phyloP scores from a whole-genome alignment of 768 basidiomycete species.

The Psilocybe cubensis region DNA sequence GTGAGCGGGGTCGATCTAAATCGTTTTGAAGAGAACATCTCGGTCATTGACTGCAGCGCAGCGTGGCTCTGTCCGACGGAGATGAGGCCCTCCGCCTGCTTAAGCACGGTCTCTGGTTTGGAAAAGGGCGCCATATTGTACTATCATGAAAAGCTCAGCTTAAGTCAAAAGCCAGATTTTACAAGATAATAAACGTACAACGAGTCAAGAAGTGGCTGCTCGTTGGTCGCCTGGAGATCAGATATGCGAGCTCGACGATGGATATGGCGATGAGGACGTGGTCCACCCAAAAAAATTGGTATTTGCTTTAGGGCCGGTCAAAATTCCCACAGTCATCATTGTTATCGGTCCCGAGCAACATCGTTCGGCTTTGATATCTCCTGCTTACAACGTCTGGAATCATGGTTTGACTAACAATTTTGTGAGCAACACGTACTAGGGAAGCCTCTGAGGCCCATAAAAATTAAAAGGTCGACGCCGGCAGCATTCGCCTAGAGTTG shows the following conservation, averaged over 20 bases:
- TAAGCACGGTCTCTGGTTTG: slow-evolving; percentile 88
- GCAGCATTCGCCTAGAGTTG: too few species aligned
- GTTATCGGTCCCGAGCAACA: slow-evolving; percentile 4
- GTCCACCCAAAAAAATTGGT: slow-evolving; percentile 25
- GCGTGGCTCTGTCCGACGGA: slow-evolving; percentile 91
- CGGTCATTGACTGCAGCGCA: slow-evolving; percentile 86
- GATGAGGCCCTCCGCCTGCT: slow-evolving; percentile 93
- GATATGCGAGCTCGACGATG: slow-evolving; percentile 16
- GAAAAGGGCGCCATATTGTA: slow-evolving; percentile 83
- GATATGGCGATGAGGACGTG: slow-evolving; percentile 13
- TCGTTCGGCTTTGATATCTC: background rate
- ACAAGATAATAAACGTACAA: slow-evolving; percentile 16
- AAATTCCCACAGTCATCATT: slow-evolving; percentile 6
- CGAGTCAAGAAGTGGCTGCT: slow-evolving; percentile 21
- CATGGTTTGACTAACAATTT: too few species aligned
- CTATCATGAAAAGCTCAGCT: too few species aligned
- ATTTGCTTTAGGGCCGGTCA: slow-evolving; percentile 26
- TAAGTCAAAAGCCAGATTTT: background rate
- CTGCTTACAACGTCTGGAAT: background rate
- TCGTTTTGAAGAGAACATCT: slow-evolving; percentile 92
- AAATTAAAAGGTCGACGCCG: too few species aligned
- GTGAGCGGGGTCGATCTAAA: slow-evolving; percentile 90
- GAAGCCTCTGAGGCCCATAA: too few species aligned
- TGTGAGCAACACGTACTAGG: too few species aligned
- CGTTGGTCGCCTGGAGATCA: slow-evolving; percentile 24